These are phyloP conservation scores for Rosa multiflora DNA, from an alignment of 306 rosid species.

Conservation along the genomic window DNA sequence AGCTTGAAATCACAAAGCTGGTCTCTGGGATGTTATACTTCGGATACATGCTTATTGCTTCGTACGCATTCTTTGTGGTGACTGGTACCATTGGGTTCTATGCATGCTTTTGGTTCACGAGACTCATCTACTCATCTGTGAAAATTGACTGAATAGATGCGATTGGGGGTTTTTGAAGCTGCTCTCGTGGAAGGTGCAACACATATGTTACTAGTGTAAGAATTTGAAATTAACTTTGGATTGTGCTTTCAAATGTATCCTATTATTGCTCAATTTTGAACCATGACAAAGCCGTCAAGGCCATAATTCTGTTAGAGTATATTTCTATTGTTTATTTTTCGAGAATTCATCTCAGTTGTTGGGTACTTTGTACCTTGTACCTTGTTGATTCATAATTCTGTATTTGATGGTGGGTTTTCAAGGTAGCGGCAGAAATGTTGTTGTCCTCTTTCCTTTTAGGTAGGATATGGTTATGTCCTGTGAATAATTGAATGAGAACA, in stretches of 20 bases:
- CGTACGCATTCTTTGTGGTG: constrained; percentile 91
- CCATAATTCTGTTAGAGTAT: constrained; percentile 56
- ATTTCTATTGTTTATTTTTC: constrained; percentile 35
- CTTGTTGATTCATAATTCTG: not conserved
- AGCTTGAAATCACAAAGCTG: constrained; percentile 96
- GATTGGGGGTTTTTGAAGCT: not conserved
- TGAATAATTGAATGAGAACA: not conserved
- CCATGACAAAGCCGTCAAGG: constrained; percentile 30
- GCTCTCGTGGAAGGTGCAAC: constrained; percentile 34
- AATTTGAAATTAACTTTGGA: constrained; percentile 50
- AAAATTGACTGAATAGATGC: constrained; percentile 67
- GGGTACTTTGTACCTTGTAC: not conserved
- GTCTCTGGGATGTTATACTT: constrained; percentile 83
- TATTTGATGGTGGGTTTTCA: not conserved
- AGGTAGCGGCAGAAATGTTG: not conserved
- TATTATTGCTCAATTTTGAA: constrained; percentile 78
- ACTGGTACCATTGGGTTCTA: constrained; percentile 97
- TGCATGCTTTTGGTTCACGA: constrained; percentile 95
- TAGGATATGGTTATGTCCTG: not conserved
- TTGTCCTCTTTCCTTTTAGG: not conserved
- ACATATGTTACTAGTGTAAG: constrained; percentile 51
- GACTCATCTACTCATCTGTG: constrained; percentile 98
- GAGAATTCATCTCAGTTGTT: not conserved
- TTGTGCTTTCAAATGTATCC: constrained; percentile 56
- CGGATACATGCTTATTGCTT: constrained; percentile 94